Percentiles rank a stretch among this genome's conserved stretches.
Evolutionary conservation across 2,329 filamentous ascomycete genomes (phyloP).

Genomic region (Tolypocladium sp.): DNA sequence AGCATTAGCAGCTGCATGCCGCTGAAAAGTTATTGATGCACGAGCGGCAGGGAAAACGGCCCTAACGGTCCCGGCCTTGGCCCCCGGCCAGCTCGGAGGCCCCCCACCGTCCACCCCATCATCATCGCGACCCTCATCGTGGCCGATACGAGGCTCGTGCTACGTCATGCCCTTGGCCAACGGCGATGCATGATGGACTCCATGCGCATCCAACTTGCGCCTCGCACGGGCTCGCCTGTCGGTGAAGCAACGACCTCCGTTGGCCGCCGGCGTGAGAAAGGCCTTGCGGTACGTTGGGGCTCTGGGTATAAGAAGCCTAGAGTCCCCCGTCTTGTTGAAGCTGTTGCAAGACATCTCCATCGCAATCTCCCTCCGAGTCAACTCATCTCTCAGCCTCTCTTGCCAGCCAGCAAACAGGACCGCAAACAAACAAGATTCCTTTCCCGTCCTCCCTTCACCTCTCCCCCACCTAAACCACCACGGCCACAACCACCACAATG

Average conservation of each 20-base stretch:
- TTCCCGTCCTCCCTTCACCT: no score
- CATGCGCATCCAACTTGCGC: background rate
- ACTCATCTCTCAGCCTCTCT: background rate
- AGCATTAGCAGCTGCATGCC: background rate
- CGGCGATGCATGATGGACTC: background rate
- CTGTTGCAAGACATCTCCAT: background rate
- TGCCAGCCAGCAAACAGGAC: background rate
- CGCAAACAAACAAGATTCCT: no score
- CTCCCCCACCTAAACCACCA: background rate
- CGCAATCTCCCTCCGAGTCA: background rate
- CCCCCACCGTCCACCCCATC: background rate
- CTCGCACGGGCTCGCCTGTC: background rate
- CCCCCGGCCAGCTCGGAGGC: background rate
- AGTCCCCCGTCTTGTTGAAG: background rate
- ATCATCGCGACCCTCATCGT: no score
- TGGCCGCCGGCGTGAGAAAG: background rate
- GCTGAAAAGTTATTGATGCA: background rate
- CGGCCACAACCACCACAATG: conserved; percentile 5
- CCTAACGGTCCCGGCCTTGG: background rate
- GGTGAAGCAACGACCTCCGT: background rate
- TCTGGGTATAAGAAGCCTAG: background rate
- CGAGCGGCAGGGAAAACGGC: background rate
- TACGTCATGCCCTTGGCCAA: conserved; percentile 8
- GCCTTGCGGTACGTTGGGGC: background rate
- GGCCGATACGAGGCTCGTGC: conserved; percentile 9